phyloP scores from a whole-genome alignment of 495 filamentous ascomycete species.

The Lasiosphaeria hispida region DNA sequence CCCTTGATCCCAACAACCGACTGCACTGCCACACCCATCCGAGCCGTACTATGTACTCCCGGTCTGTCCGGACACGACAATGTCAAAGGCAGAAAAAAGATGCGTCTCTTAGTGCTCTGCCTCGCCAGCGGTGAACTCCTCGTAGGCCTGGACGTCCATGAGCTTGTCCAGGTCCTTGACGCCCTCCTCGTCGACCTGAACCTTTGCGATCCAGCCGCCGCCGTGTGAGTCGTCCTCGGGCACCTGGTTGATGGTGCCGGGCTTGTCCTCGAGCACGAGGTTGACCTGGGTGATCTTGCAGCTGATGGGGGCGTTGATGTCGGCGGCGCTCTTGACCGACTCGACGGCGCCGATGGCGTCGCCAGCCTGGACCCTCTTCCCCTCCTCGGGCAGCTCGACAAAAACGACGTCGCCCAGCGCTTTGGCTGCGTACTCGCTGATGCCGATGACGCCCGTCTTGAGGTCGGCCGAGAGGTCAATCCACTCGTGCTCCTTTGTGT shows the following conservation, averaged over 20 bases:
- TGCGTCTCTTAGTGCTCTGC: constrained; percentile 21
- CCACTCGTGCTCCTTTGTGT: constrained; percentile 98
- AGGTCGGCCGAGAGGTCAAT: constrained; percentile 77
- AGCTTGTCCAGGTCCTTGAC: constrained; percentile 67
- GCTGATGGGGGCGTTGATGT: constrained; percentile 84
- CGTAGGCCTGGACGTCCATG: constrained; percentile 73
- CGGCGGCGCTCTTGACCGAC: constrained; percentile 95
- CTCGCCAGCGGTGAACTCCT: constrained; percentile 55
- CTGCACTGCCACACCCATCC: neutral
- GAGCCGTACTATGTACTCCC: too few species aligned
- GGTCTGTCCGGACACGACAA: too few species aligned
- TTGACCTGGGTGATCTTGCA: constrained; percentile 76
- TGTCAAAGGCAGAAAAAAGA: too few species aligned
- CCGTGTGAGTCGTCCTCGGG: constrained; percentile 66
- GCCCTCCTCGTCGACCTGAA: constrained; percentile 63
- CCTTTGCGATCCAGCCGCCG: constrained; percentile 90
- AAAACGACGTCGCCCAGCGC: constrained; percentile 94
- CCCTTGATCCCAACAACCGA: neutral
- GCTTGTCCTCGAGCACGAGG: constrained; percentile 71
- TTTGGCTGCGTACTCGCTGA: constrained; percentile 85
- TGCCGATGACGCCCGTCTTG: constrained; percentile 72
- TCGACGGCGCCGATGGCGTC: constrained; percentile 91
- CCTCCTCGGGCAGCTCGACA: constrained; percentile 79
- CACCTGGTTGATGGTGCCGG: constrained; percentile 78
- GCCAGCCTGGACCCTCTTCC: constrained; percentile 61